Base-by-base conservation (phyloP, 129 eudicot genomes). In the Flaveria sonorensis region DNA sequence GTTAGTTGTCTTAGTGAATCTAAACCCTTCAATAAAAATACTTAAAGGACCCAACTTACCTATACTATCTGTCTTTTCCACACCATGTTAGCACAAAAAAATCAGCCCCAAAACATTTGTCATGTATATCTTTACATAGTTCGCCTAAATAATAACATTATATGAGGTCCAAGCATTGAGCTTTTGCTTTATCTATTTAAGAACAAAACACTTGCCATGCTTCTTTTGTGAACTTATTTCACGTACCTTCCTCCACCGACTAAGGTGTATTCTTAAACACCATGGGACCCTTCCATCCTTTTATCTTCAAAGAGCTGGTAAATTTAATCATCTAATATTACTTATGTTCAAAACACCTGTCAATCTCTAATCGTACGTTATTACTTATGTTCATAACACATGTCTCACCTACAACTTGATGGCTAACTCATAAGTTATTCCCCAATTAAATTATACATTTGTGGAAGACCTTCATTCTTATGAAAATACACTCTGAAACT, bases 211-310 rank as follows among this genome's bases (percentile, higher is more conserved):
- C 45, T 62, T 28, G 68, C 14, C 42, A 30, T 62, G 45, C 68
- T 62, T 62, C 45, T 30, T 26, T 62, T 14, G 45, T 30, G 21
- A 62, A 62, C 19, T 15, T 28, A 28, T 6, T 62, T 62, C 45
- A 62, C 15, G 21, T 30, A 62, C 43, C 68, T 62, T 62, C 39
- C 40, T 26, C 45, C 72, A 75, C 50, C 45, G 18, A n/a, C 70
- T 75, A 46, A 26, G 50, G 62, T 75, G 30, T 62, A 26, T 16
- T 46, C 81, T 40, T 51, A 46, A 67, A 55, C 81, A 68, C 46
- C 40, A 67, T 56, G 4, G 56, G 56, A 67, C 46, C 28, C 59
- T 56, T 70, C 16, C 21, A 68, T 36, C 28, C 39, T 75, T 63
- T 30, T 4, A 30, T 30, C 36, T 30, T 30, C 36, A 30, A 30